Conservation (phyloP, 352 stramenopile genomes). For the Globisporangium paddicum region DNA sequence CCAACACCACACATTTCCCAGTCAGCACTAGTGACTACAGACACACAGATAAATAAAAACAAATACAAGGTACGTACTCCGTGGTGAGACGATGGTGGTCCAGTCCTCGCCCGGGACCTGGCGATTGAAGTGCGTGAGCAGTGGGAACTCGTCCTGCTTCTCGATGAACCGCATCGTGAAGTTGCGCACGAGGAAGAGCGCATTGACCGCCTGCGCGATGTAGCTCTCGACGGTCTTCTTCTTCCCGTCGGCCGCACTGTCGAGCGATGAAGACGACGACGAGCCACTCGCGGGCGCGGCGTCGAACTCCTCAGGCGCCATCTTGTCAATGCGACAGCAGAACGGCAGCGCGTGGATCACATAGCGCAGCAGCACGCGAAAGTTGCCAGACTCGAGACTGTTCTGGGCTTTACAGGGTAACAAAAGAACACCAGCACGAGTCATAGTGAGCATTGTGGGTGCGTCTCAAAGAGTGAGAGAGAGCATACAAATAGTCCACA, state of each 20-base stretch:
- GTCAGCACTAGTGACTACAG: not conserved
- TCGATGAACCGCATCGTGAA: constrained; percentile 74
- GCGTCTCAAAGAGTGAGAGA: not conserved
- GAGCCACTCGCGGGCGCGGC: constrained; percentile 7
- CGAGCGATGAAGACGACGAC: not conserved
- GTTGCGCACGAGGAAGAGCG: constrained; percentile 68
- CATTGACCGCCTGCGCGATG: constrained; percentile 53
- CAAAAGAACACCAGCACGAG: not conserved
- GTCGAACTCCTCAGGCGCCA: constrained; percentile 45
- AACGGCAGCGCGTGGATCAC: constrained; percentile 51
- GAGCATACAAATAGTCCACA: not conserved
- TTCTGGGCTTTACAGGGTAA: constrained; percentile 38
- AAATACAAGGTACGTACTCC: constrained; percentile 15
- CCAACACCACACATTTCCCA: not conserved
- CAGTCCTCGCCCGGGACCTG: constrained; percentile 21
- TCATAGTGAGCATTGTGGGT: not conserved
- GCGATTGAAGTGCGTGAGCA: constrained; percentile 65
- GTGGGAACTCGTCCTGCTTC: constrained; percentile 51
- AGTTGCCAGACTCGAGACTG: constrained; percentile 68
- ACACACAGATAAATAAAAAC: not conserved
- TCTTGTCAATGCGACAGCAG: constrained; percentile 48
- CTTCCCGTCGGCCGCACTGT: constrained; percentile 19
- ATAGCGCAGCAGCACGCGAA: constrained; percentile 63
- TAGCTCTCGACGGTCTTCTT: constrained; percentile 38
- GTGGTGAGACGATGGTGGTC: constrained; percentile 22